Evolutionary conservation across 2,329 filamentous ascomycete genomes (phyloP), one percentile per base, ranked within the genome.

Genomic region (Beauveria sp.): DNA sequence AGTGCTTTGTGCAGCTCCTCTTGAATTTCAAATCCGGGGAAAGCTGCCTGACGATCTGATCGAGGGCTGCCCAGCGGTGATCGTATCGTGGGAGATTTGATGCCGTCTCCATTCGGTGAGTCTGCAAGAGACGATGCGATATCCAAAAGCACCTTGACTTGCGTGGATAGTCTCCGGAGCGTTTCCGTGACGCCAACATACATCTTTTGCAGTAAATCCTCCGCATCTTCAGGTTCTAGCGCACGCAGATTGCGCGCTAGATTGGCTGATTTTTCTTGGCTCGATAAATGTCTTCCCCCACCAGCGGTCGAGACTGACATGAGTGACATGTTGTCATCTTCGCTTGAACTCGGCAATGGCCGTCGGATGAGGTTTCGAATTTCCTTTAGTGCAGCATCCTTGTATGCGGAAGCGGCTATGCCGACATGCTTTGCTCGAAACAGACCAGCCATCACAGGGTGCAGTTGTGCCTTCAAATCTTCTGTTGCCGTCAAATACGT

Each of bases 141-240:
- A 72, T 99, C 94, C 10, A 99, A 80, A n/a, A 99, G 76, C 10
- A 97, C 87, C 72, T 99, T 99, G 60, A 94, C 89, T 71, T 97
- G 93, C 0, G 91, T 92, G 20, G 91, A 91, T 8, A 97, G 77
- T 68, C 94, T 84, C 61, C 94, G 83, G 53, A 99, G 73, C 3
- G 90, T 90, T 76, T 99, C 94, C 4, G 93, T 89, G 9, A 97
- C 88, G 40, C 89, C 86, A 20, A 92, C 88, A 69, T 97, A 99
- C 18, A 96, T 89, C 61, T 85, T 90, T 34, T 86, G 79, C 16
- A 97, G 82, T 67, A 97, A 83, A 7, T 87, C 84, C 73, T 97
- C 93, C 0, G 92, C 91, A 73, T 96, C 92, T 61, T 88, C 86
- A 1, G 90, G 79, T 59, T 96, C 92, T 62, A 99, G 77, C 0